phyloP scores from a whole-genome alignment of 2,329 filamentous ascomycete genomes.

The Penicillium paneum region DNA sequence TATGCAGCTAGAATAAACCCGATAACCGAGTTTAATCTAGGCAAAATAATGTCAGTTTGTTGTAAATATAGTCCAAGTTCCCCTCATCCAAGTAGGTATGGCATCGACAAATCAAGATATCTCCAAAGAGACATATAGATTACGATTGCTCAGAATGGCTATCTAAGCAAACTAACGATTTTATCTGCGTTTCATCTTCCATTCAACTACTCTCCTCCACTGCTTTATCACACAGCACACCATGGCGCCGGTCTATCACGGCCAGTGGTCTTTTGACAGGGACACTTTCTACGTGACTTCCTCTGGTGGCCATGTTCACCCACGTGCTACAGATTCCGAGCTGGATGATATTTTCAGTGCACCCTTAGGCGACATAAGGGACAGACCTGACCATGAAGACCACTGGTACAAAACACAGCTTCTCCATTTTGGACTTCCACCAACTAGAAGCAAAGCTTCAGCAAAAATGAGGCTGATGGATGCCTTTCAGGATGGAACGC shows the following conservation, averaged over 20 bases:
- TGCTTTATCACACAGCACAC: too few relatives aligned
- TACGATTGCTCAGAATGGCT: not conserved
- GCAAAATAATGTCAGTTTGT: too few relatives aligned
- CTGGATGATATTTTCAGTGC: constrained; percentile 44
- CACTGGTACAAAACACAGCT: constrained; percentile 64
- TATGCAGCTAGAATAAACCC: too few relatives aligned
- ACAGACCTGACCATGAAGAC: constrained; percentile 50
- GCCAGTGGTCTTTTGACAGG: constrained; percentile 45
- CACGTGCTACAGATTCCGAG: constrained; percentile 46
- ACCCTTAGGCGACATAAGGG: not conserved
- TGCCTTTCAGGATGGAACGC: constrained; percentile 49
- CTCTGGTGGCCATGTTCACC: constrained; percentile 42
- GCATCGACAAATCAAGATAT: not conserved
- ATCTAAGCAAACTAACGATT: not conserved
- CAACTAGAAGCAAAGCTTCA: constrained; percentile 56
- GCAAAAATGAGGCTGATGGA: constrained; percentile 60
- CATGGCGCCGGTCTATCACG: constrained; percentile 29
- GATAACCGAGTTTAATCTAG: too few relatives aligned
- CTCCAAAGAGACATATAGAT: not conserved
- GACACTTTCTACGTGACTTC: constrained; percentile 48
- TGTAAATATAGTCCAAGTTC: too few relatives aligned
- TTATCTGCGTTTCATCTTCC: not conserved
- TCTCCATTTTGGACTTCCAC: constrained; percentile 58
- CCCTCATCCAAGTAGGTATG: not conserved
- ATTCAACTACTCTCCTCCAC: not conserved